Evolutionary conservation across 495 filamentous ascomycete genomes (phyloP), one percentile per base, ranked within the genome.

Genomic region (Pyronema omphalodes): DNA sequence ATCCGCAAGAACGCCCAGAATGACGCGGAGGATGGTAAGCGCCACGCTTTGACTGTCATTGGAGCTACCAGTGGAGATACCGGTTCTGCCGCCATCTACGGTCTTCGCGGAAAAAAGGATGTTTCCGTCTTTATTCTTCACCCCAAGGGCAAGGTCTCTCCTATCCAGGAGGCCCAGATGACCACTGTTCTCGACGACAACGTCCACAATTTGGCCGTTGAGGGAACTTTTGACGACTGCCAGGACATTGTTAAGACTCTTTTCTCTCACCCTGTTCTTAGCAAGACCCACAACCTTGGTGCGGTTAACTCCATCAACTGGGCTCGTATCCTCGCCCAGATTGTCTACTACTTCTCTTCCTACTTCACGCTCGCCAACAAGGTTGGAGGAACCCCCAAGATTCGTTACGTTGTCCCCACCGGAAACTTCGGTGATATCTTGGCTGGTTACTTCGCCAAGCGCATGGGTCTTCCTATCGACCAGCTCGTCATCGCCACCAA

Each of bases 361-460:
- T 96, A 95, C 74, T 88, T 94, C 69, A 71, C 79, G 9, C 76
- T 98, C 36, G 70, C 70, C 12, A 73, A 72, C 57, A 71, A 72
- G 44, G 69, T 73, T 9, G 69, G 71, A 29, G 73, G 75, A 53
- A 68, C 72, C 37, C 64, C 76, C 1, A 79, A 79, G 58, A 71
- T 94, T 53, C 78, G 85, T 35, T 88, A 84, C 61, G 83, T 89
- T 7, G 81, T 85, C 0, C 91, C 91, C 1, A 85, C 86, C 2
- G 89, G 91, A 9, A 96, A 98, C 74, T 98, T 98, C 65, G 89
- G 88, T n/a, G 81, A 96, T 64, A 82, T 96, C 59, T 75, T 95
- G 3, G 88, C 91, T 0, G 91, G 91, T 43, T 96, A 83, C 67
- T 93, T 94, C 62, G 87, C 88, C 0, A 79, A 80, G 57, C 74